phyloP scores from a whole-genome alignment of 345 rosid genomes.

The Eucalyptus regnans region DNA sequence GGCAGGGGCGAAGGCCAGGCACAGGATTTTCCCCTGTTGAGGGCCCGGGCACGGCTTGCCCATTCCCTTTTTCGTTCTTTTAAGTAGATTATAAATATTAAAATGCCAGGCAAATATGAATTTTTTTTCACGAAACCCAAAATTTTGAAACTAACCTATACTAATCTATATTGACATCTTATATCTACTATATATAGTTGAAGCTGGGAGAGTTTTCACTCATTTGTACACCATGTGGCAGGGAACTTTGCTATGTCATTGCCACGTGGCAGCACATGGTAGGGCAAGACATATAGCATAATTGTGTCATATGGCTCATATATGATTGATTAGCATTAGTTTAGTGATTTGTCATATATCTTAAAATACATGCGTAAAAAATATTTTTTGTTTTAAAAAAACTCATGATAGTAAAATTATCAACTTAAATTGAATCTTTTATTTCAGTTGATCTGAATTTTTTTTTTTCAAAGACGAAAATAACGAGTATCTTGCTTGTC shows the following conservation, averaged over 20 bases:
- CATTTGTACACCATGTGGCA: neutral
- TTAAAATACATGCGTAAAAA: too few species aligned
- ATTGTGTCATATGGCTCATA: neutral
- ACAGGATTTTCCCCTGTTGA: neutral
- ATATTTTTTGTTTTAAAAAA: too few species aligned
- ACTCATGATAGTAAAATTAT: too few species aligned
- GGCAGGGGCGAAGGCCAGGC: neutral
- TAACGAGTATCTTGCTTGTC: too few species aligned
- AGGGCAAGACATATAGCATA: fast-evolving
- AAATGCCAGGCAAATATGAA: neutral
- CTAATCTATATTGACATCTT: too few species aligned
- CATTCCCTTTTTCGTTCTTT: neutral
- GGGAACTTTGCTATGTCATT: neutral
- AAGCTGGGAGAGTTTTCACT: neutral
- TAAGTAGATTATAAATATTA: neutral
- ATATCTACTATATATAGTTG: too few species aligned
- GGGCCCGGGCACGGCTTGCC: neutral
- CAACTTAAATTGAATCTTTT: too few species aligned
- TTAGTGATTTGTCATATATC: too few species aligned
- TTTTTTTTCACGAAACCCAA: neutral
- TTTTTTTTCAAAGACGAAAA: too few species aligned
- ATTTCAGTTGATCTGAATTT: too few species aligned
- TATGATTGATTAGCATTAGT: too few species aligned
- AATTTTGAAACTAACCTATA: neutral
- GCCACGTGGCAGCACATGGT: neutral